phyloP scores from a whole-genome alignment of 805 yeast genomes.

The Metschnikowia vanudenii region DNA sequence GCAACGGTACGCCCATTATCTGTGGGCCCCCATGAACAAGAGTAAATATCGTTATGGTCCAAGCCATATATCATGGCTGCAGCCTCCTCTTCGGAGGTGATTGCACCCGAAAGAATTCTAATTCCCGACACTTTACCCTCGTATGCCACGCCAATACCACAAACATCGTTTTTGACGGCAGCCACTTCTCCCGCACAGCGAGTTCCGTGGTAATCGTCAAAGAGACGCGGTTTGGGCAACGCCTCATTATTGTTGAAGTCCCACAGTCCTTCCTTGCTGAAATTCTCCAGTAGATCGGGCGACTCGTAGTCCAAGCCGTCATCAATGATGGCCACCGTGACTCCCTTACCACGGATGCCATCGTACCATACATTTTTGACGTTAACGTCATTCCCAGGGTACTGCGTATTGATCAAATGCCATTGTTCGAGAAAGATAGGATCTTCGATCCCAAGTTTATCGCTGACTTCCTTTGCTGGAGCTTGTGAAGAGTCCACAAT shows the following conservation, averaged over 20 bases:
- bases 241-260: constrained; percentile 79
- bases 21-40: constrained; percentile 98
- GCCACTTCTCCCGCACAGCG: constrained; percentile 98
- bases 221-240: constrained; percentile 75
- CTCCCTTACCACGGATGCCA: constrained; percentile 76
- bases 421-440: constrained; percentile 86
- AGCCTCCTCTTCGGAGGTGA: constrained; percentile 88
- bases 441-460: constrained; percentile 65
- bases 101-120: constrained; percentile 77
- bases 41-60: constrained; percentile 86
- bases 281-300: constrained; percentile 68
- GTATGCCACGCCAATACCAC: constrained; percentile 98
- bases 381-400: constrained; percentile 82
- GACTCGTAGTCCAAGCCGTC: constrained; percentile 89
- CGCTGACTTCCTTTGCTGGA: constrained; percentile 46
- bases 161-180: constrained; percentile 76
- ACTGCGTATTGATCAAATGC: constrained; percentile 79
- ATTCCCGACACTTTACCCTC: constrained; percentile 85
- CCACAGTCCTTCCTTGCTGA: constrained; percentile 80
- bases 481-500: constrained; percentile 52
- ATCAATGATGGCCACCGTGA: constrained; percentile 86
- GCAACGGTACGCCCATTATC: constrained; percentile 89
- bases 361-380: constrained; percentile 82
- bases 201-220: constrained; percentile 92
- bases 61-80: constrained; percentile 76